phyloP scores from a whole-genome alignment of 768 basidiomycete species.

The Calocera cornea region DNA sequence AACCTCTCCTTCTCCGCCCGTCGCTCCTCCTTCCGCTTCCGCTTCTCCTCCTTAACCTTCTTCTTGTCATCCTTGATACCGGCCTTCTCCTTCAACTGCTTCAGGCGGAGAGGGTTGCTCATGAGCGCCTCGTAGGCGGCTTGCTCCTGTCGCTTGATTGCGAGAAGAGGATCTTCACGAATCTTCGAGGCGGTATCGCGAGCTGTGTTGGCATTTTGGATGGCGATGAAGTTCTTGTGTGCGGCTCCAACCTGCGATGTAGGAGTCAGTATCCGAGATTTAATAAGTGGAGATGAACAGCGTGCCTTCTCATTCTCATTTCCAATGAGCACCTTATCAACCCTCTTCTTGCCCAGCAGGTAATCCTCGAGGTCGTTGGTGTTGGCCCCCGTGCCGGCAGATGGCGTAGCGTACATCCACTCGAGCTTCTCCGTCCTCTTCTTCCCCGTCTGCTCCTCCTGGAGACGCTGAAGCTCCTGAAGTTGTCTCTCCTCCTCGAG shows the following conservation, averaged over 20 bases:
- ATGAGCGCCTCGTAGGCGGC: conserved; percentile 76
- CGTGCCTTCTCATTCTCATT: conserved; percentile 74
- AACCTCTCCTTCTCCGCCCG: conserved; percentile 30
- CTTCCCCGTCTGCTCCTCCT: conserved; percentile 90
- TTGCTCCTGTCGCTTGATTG: conserved; percentile 96
- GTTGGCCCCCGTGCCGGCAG: conserved; percentile 74
- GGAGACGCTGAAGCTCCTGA: conserved; percentile 87
- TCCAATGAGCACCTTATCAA: conserved; percentile 86
- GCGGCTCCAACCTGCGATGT: conserved; percentile 55
- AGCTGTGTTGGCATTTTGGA: conserved; percentile 81
- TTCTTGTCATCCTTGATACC: conserved; percentile 66
- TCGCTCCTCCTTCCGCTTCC: conserved; percentile 36
- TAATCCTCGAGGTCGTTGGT: conserved; percentile 92
- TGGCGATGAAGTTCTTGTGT: conserved; percentile 85
- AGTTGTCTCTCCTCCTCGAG: conserved; percentile 94
- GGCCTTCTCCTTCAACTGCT: conserved; percentile 64
- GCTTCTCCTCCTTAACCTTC: conserved; percentile 50
- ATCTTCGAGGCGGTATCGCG: conserved; percentile 88
- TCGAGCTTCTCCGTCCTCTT: conserved; percentile 89
- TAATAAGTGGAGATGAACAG: conserved; percentile 18
- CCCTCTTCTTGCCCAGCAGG: conserved; percentile 89
- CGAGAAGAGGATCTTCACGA: conserved; percentile 91
- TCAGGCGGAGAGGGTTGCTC: conserved; percentile 72
- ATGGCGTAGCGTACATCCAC: conserved; percentile 99
- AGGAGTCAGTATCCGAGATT: conserved; percentile 12